Conservation (phyloP, 352 stramenopile genomes). For the Blastocystis sp. region DNA sequence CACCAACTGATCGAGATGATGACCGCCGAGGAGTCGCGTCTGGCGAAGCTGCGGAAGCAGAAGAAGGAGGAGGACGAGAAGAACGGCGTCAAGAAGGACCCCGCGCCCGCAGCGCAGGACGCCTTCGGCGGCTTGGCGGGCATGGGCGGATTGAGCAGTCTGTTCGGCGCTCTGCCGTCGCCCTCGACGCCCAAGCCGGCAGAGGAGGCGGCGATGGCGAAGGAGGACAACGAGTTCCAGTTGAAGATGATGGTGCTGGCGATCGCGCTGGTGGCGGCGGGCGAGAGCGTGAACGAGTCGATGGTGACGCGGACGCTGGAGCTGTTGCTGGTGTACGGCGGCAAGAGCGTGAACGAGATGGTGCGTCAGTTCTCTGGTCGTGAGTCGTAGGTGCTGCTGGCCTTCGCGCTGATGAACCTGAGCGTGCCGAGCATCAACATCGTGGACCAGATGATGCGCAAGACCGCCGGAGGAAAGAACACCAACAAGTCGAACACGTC, state of each 20-base stretch:
- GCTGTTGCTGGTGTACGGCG: conserved; percentile 41
- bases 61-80: conserved; percentile 53
- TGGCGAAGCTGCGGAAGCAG: not conserved
- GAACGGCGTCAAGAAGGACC: not conserved
- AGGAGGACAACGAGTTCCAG: conserved; percentile 57
- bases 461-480: conserved; percentile 42
- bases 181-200: not conserved
- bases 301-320: conserved; percentile 65
- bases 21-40: conserved; percentile 7
- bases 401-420: conserved; percentile 41
- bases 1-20: conserved; percentile 46
- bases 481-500: conserved; percentile 62
- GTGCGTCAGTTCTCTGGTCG: too few species aligned
- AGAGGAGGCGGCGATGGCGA: conserved; percentile 5
- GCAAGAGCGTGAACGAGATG: conserved; percentile 34
- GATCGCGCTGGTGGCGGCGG: conserved; percentile 45
- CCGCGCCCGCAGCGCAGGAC: not conserved
- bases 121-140: not conserved
- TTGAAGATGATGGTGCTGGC: conserved; percentile 66
- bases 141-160: not conserved
- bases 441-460: conserved; percentile 69
- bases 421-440: conserved; percentile 8
- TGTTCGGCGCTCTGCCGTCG: not conserved
- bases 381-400: too few species aligned
- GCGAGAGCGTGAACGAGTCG: conserved; percentile 42